A percentile compares a stretch with the other conserved stretches of the same genome.
phyloP scores from a whole-genome alignment of 2,329 filamentous ascomycete genomes.

The Diaporthe sp. region DNA sequence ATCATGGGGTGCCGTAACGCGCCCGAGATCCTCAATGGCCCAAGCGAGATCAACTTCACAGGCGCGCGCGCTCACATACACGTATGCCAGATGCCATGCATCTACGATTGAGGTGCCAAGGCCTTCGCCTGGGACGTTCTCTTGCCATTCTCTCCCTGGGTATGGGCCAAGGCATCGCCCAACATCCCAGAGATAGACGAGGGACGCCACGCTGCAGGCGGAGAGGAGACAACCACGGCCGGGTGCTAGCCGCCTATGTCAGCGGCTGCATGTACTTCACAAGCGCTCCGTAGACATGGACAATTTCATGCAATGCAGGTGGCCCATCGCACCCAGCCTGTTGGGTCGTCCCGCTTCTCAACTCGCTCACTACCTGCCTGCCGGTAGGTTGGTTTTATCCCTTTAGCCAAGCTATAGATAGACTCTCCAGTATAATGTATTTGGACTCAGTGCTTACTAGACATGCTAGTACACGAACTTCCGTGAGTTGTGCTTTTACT shows the following conservation, averaged over 20 bases:
- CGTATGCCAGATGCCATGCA: neutral
- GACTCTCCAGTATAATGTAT: neutral
- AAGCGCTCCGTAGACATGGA: neutral
- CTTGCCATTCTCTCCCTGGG: neutral
- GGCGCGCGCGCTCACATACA: conserved; percentile 2
- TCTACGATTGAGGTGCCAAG: neutral
- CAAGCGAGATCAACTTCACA: neutral
- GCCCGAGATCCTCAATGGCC: neutral
- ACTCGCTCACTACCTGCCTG: neutral
- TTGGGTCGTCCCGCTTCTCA: neutral
- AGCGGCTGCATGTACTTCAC: conserved; percentile 16
- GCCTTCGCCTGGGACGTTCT: neutral
- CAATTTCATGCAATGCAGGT: conserved; percentile 15
- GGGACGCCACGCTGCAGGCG: conserved; percentile 18
- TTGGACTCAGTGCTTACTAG: neutral
- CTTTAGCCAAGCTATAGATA: no score
- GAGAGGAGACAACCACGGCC: neutral
- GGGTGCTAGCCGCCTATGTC: conserved; percentile 8
- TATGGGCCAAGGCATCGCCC: neutral
- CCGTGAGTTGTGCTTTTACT: neutral
- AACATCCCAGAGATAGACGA: neutral
- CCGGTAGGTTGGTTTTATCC: neutral
- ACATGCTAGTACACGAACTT: neutral
- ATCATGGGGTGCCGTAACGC: neutral
- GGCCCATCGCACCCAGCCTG: conserved; percentile 2